Evolutionary conservation across 352 stramenopile species (phyloP).

Genomic region (Globisporangium takayamanum): DNA sequence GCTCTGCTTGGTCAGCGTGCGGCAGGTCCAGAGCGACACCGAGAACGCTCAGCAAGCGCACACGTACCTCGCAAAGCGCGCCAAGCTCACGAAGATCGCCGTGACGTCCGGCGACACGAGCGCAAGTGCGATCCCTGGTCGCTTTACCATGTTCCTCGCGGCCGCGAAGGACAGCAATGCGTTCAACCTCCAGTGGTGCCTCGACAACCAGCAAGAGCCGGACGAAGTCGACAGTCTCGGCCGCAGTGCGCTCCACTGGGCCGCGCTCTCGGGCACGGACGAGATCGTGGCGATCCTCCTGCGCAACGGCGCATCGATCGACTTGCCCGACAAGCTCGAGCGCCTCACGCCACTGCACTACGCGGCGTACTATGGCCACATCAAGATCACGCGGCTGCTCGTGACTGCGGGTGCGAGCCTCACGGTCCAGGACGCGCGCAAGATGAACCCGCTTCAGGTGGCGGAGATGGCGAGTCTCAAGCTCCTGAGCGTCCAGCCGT

Average conservation of each 20-base stretch:
- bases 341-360: slow-evolving; percentile 65
- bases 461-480: slow-evolving; percentile 73
- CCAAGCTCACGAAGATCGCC: slow-evolving; percentile 45
- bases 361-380: slow-evolving; percentile 63
- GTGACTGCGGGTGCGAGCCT: slow-evolving; percentile 51
- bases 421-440: slow-evolving; percentile 40
- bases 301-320: slow-evolving; percentile 56
- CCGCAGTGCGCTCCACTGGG: slow-evolving; percentile 62
- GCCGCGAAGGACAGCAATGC: slow-evolving; percentile 40
- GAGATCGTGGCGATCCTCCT: slow-evolving; percentile 58
- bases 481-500: slow-evolving; percentile 69
- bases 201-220: slow-evolving; percentile 49
- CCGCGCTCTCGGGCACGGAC: slow-evolving; percentile 42
- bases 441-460: slow-evolving; percentile 64
- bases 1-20: slow-evolving; percentile 40
- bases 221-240: slow-evolving; percentile 64
- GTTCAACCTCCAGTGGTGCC: slow-evolving; percentile 45
- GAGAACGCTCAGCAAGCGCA: slow-evolving; percentile 61
- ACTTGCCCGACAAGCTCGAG: slow-evolving; percentile 52
- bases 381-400: slow-evolving; percentile 61
- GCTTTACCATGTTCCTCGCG: slow-evolving; percentile 58
- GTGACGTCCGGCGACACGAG: slow-evolving; percentile 33
- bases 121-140: slow-evolving; percentile 30
- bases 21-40: slow-evolving; percentile 40
- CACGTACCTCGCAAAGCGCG: slow-evolving; percentile 31